phyloP scores from a whole-genome alignment of 2,329 filamentous ascomycete genomes.

The Paracoccidioides brasiliensis region DNA sequence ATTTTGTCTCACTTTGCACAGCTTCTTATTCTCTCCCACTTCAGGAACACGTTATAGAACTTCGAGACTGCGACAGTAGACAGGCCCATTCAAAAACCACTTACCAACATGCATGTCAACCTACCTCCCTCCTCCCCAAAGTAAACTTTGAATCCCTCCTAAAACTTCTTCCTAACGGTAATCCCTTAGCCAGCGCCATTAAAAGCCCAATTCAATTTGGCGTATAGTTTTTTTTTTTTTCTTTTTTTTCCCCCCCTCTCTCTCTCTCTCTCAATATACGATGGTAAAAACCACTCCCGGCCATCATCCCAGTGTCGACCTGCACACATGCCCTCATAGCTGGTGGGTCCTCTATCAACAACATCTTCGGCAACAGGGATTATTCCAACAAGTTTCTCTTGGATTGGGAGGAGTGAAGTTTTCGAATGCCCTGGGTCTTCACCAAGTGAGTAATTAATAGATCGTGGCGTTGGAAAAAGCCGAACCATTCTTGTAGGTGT shows the following conservation, averaged over 20 bases:
- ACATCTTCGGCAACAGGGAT: conserved; percentile 31
- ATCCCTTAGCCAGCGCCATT: conserved; percentile 35
- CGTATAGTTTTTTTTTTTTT: conserved; percentile 35
- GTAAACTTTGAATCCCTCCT: conserved; percentile 39
- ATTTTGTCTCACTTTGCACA: neutral
- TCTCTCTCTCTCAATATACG: conserved; percentile 32
- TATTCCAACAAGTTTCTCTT: conserved; percentile 35
- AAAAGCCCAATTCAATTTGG: conserved; percentile 38
- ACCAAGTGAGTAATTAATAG: conserved; percentile 48
- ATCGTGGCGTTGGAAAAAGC: conserved; percentile 44
- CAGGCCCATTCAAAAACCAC: neutral
- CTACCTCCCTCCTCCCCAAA: conserved; percentile 17
- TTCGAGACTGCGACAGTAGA: neutral
- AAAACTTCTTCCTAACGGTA: conserved; percentile 33
- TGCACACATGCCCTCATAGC: conserved; percentile 37
- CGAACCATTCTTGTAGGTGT: conserved; percentile 36
- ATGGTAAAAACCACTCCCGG: conserved; percentile 45
- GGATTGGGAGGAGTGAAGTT: conserved; percentile 26
- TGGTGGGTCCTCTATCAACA: conserved; percentile 46
- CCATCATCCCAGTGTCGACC: conserved; percentile 33
- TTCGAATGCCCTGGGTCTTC: conserved; percentile 26
- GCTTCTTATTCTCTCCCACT: neutral
- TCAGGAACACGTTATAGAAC: neutral
- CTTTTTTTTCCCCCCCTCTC: too few relatives aligned
- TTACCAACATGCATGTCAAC: neutral